Base-by-base conservation (phyloP, 2,329 filamentous ascomycete genomes). In the Aspergillus jensenii region DNA sequence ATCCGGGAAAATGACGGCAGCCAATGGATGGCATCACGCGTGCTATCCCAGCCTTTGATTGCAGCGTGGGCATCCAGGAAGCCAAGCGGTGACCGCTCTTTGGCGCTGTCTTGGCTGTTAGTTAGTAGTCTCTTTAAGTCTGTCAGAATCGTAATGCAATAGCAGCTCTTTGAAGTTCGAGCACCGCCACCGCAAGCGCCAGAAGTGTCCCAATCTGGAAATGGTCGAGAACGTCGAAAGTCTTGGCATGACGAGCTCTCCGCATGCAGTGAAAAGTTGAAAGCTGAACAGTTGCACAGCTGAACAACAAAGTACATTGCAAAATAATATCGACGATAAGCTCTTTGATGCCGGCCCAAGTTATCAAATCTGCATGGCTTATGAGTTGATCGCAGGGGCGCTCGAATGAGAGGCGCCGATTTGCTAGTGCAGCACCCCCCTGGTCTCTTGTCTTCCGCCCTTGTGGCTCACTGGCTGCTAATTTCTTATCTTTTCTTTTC, bases 1-100 rank as follows among this genome's bases (percentile, higher is more conserved):
- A 46, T 46, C 23, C 25, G 44, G 44, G 17, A 45, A 35, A 17
- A 39, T 46, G 12, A 17, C 35, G 8, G 43, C 11, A 43, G 49
- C 55, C 55, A 53, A 53, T 58, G 35, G 39, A 46, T 53, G 35
- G 11, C 23, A 41, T 35, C 55, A 58, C 50, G 55, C 52, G 55
- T 37, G 15, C 8, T 27, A 25, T 58, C 9, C 8, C 9, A 25
- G 44, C 12, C 21, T 35, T 37, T 58, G 44, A 52, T 58, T 58
- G 55, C 33, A 31, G 55, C 33, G 44, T 9, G 53, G 23, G 21
- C 9, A 31, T 33, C 25, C 45, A 56, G 53, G 46, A 49, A 43
- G 40, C 55, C 55, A 58, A 49, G 55, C 23, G 43, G 39, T 49
- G 55, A 58, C 44, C 55, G 43, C 49, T 46, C 31, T 52, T 46